Percentiles rank a stretch among this genome's conserved stretches.
These are phyloP conservation scores for Auricularia heimuer DNA, from an alignment of 768 basidiomycete genomes.

Conservation along the genomic window DNA sequence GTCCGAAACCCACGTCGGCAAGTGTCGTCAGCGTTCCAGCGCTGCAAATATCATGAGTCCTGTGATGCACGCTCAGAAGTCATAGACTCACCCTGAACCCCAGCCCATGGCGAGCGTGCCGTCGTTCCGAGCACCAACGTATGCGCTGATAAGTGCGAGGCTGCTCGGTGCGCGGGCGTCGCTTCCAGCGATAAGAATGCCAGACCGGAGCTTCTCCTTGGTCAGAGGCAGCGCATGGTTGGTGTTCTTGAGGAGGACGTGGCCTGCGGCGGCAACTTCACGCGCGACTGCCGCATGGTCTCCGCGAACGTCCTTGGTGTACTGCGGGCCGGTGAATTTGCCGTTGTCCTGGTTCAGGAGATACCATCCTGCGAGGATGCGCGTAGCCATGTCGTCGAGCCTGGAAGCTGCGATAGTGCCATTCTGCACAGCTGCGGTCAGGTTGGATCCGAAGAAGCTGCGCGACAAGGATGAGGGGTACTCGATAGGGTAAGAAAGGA, in stretches of 20 bases:
- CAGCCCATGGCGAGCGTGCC: constrained; percentile 7
- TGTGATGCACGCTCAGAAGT: not conserved
- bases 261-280: constrained; percentile 27
- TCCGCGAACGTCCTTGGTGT: constrained; percentile 21
- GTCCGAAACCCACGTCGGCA: constrained; percentile 42
- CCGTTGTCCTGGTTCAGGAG: constrained; percentile 16
- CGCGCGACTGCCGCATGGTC: constrained; percentile 20
- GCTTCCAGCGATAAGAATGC: constrained; percentile 7
- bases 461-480: constrained; percentile 7
- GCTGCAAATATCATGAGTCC: constrained; percentile 17
- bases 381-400: constrained; percentile 29
- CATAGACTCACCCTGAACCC: not conserved
- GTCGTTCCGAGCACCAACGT: not conserved
- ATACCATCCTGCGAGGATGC: constrained; percentile 25
- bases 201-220: constrained; percentile 7
- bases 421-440: constrained; percentile 22
- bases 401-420: constrained; percentile 17
- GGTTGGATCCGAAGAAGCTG: constrained; percentile 21
- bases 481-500: too few species aligned
- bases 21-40: constrained; percentile 73
- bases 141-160: not conserved
- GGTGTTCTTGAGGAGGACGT: constrained; percentile 28
- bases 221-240: constrained; percentile 21
- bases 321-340: constrained; percentile 7
- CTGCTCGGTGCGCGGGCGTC: constrained; percentile 1